phyloP scores from a whole-genome alignment of 306 rosid genomes.

The Sesbania bispinosa region DNA sequence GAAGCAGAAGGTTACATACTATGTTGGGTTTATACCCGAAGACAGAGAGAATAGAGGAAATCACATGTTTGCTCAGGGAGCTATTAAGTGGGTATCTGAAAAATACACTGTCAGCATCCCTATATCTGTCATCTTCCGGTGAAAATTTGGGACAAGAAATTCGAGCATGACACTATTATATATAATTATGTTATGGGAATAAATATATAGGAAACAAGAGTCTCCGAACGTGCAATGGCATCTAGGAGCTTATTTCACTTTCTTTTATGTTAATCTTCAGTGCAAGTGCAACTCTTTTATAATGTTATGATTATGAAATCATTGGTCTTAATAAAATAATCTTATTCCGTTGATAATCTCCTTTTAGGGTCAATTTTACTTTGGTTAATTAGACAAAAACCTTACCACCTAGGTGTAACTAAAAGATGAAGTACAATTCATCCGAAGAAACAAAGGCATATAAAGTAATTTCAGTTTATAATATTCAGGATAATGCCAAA shows the following conservation, averaged over 20 bases:
- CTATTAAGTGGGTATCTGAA: conserved; percentile 46
- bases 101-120: conserved; percentile 40
- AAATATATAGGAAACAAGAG: not conserved
- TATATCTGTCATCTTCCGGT: conserved; percentile 30
- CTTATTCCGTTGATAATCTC: not conserved
- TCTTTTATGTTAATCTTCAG: not conserved
- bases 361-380: too few relatives aligned
- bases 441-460: too few relatives aligned
- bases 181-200: not conserved
- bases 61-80: conserved; percentile 32
- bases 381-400: too few relatives aligned
- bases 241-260: not conserved
- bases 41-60: not conserved
- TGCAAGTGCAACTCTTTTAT: not conserved
- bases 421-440: too few relatives aligned
- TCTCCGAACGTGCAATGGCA: not conserved
- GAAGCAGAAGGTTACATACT: conserved; percentile 36
- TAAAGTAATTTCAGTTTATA: too few relatives aligned
- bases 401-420: too few relatives aligned
- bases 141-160: not conserved
- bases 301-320: not conserved
- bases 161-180: not conserved
- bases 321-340: not conserved
- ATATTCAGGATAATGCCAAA: too few relatives aligned
- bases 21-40: conserved; percentile 29